A percentile compares a stretch with the other conserved stretches of the same genome.
These are phyloP conservation scores for Eucalyptus pauciflora DNA, from an alignment of 345 rosid genomes.

Conservation along the genomic window DNA sequence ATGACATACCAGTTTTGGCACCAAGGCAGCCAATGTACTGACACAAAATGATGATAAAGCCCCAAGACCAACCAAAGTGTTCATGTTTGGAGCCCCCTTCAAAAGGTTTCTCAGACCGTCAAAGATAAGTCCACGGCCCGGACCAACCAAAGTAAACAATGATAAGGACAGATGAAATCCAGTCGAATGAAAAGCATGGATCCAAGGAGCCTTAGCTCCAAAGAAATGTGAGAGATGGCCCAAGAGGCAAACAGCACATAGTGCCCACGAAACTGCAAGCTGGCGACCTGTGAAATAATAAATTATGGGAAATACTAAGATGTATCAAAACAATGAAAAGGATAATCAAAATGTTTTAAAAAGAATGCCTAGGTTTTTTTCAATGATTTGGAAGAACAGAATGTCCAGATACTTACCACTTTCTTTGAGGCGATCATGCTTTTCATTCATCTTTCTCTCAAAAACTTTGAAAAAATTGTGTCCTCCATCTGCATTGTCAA, in stretches of 20 bases:
- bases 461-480: constrained; percentile 65
- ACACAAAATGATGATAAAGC: constrained; percentile 89
- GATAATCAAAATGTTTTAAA: neutral
- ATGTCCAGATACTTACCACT: constrained; percentile 37
- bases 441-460: constrained; percentile 79
- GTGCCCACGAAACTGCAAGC: constrained; percentile 95
- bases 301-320: neutral
- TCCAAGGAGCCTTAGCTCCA: constrained; percentile 64
- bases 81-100: constrained; percentile 90
- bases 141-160: constrained; percentile 84
- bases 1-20: constrained; percentile 67
- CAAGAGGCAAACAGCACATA: constrained; percentile 91
- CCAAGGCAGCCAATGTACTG: constrained; percentile 73
- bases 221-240: constrained; percentile 84
- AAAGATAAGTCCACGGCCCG: constrained; percentile 78
- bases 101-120: constrained; percentile 79
- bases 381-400: neutral
- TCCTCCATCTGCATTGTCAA: constrained; percentile 38
- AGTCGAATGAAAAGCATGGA: constrained; percentile 75
- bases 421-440: constrained; percentile 58
- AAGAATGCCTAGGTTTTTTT: neutral
- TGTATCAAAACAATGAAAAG: neutral
- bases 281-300: constrained; percentile 42
- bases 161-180: constrained; percentile 84
- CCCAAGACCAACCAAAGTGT: constrained; percentile 93